Base-by-base conservation (phyloP, 768 basidiomycete genomes). In the Daedaleopsis sinensis region DNA sequence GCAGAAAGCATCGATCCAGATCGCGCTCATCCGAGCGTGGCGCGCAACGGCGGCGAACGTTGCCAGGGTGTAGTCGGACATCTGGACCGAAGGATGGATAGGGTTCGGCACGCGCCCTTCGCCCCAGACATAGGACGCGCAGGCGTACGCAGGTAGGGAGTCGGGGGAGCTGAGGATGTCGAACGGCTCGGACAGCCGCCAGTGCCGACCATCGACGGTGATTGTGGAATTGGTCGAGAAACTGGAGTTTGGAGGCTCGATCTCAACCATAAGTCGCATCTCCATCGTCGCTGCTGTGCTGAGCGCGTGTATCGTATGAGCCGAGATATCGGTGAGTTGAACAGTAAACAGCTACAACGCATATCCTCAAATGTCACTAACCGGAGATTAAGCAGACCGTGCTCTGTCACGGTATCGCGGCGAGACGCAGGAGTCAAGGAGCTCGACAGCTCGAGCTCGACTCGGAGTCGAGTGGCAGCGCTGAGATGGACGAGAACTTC, bases 111-210 rank as follows among this genome's bases (percentile, higher is more conserved):
- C 36, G 18, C 62, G 57, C 16, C 56, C 54, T n/a, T 35, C 7
- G 21, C 62, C 65, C 67, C 65, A 68, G 18, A 67, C 65, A 65
- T 68, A 70, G n/a, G 68, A 70, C 23, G 66, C 52, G 44, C 65
- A 66, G 44, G 58, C 51, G 55, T 70, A 65, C 16, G 43, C 52
- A 10, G 58, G 52, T 5, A 51, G 19, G 8, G 48, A 21, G 23
- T 42, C 38, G 18, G 48, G 54, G 15, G 57, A 38, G 13, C 18
- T 18, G 11, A 13, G 11, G 49, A 60, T 47, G 53, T 64, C 60
- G 46, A 65, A 38, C 19, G 65, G 63, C 9, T 61, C 57, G 48
- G 49, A 65, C 44, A 68, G 53, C 27, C 36, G 11, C 62, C 62
- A 62, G 27, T 54, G 49, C 21, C 42, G 44, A 37, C 58, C 61